These are phyloP conservation scores for Alectoria sarmentosa DNA, from an alignment of 495 filamentous ascomycete species.

Conservation along the genomic window DNA sequence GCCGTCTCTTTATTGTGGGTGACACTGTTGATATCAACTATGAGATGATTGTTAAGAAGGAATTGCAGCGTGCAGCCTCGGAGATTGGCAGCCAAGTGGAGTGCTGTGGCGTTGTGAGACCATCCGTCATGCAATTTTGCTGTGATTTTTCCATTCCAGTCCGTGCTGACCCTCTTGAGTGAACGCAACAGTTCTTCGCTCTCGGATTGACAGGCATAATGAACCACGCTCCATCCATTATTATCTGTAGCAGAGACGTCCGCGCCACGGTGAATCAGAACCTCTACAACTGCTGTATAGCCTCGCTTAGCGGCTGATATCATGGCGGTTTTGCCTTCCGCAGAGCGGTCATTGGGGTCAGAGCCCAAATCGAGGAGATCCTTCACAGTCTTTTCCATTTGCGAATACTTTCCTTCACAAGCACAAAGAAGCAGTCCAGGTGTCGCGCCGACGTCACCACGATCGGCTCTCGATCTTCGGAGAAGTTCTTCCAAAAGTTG, in stretches of 20 bases:
- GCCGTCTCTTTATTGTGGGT: slow-evolving; percentile 3
- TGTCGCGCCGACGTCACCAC: background rate
- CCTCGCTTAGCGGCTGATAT: slow-evolving; percentile 10
- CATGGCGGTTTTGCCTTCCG: slow-evolving; percentile 1
- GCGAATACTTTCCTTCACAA: background rate
- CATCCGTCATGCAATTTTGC: background rate
- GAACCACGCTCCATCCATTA: slow-evolving; percentile 11
- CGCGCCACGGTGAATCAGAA: slow-evolving; percentile 6
- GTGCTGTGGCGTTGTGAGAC: background rate
- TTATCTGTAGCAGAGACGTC: slow-evolving; percentile 1
- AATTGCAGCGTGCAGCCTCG: background rate
- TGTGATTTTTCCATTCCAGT: slow-evolving; percentile 6
- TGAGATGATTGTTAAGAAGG: slow-evolving; percentile 11
- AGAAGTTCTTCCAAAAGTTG: slow-evolving; percentile 8
- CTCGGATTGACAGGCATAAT: slow-evolving; percentile 8
- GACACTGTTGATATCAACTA: slow-evolving; percentile 1
- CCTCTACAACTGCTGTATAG: slow-evolving; percentile 1
- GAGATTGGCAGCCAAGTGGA: slow-evolving; percentile 7
- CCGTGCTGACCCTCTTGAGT: background rate
- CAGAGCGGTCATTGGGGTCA: slow-evolving; percentile 2
- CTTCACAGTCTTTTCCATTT: background rate
- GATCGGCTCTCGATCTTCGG: background rate
- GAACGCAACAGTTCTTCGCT: background rate
- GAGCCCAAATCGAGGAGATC: slow-evolving; percentile 5
- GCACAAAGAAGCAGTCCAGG: background rate